These are phyloP conservation scores for Phytophthora fragariae DNA, from an alignment of 352 stramenopile species.

Conservation along the genomic window DNA sequence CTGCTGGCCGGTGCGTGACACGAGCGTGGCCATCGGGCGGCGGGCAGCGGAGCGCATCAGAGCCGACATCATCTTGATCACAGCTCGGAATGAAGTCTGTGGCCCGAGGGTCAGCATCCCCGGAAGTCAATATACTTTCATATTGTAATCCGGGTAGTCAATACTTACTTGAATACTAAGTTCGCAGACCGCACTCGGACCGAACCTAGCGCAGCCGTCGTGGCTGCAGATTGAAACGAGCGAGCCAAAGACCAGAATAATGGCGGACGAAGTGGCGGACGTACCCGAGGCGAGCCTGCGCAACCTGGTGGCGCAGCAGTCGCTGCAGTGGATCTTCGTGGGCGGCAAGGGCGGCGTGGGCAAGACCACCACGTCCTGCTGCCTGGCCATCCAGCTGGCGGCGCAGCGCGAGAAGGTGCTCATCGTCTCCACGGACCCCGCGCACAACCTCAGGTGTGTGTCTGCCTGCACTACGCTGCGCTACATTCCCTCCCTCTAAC, in stretches of 20 bases:
- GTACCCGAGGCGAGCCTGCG: constrained; percentile 90
- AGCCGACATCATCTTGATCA: constrained; percentile 42
- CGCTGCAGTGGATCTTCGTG: constrained; percentile 96
- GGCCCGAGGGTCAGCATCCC: neutral
- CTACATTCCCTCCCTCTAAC: neutral
- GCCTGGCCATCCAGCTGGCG: constrained; percentile 94
- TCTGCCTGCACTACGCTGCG: too few species aligned
- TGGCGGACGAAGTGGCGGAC: constrained; percentile 44
- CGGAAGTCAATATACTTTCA: neutral
- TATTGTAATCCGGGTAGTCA: neutral
- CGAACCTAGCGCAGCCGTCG: neutral
- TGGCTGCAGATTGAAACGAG: neutral
- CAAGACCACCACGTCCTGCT: constrained; percentile 99
- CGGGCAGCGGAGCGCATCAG: constrained; percentile 37
- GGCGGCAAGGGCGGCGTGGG: constrained; percentile 95
- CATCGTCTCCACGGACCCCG: constrained; percentile 99
- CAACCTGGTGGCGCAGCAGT: constrained; percentile 91
- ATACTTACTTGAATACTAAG: neutral
- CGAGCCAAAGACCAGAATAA: constrained; percentile 9
- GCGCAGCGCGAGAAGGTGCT: constrained; percentile 95
- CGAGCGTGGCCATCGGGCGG: constrained; percentile 27
- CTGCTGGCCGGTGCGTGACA: constrained; percentile 17
- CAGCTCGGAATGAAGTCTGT: constrained; percentile 12
- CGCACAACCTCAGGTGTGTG: constrained; percentile 96
- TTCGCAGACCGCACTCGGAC: neutral